Percentiles rank a stretch among this genome's conserved stretches.
Conservation (phyloP, 805 yeast species). For the Brettanomyces sp. region DNA sequence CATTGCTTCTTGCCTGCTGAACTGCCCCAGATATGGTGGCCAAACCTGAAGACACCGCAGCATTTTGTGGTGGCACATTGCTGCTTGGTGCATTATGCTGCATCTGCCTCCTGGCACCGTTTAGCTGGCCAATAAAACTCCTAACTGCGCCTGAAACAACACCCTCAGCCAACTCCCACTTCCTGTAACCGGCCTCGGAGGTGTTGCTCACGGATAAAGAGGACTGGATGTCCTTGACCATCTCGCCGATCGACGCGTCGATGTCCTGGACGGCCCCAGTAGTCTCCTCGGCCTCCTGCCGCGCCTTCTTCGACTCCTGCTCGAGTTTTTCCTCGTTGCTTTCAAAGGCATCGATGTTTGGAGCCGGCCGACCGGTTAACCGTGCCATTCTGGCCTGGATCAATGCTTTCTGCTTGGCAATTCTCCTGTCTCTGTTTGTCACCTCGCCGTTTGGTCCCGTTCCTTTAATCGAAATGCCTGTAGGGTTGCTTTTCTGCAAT, state of each 20-base stretch:
- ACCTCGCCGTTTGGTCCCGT: constrained; percentile 82
- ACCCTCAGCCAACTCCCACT: constrained; percentile 80
- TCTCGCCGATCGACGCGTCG: constrained; percentile 56
- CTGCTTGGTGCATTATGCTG: constrained; percentile 1
- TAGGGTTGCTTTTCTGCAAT: constrained; percentile 56
- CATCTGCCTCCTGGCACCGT: neutral
- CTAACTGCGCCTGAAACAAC: constrained; percentile 56
- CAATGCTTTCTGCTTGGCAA: constrained; percentile 70
- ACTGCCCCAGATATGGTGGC: constrained; percentile 1
- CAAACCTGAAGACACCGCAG: constrained; percentile 1
- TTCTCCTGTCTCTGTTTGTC: constrained; percentile 74
- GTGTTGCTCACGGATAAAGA: constrained; percentile 22
- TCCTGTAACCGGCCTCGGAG: constrained; percentile 43
- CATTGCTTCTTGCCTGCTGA: constrained; percentile 18
- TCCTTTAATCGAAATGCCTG: constrained; percentile 56
- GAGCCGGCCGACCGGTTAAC: constrained; percentile 65
- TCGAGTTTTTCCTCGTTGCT: constrained; percentile 46
- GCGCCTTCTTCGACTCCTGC: constrained; percentile 42
- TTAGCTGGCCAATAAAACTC: constrained; percentile 38
- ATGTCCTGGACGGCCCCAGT: constrained; percentile 60
- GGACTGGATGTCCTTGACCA: constrained; percentile 32
- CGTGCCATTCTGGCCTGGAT: constrained; percentile 87
- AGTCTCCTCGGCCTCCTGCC: constrained; percentile 44
- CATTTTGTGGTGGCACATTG: constrained; percentile 2
- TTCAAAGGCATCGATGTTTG: constrained; percentile 37